Evolutionary conservation across 371 early-diverging fungal genomes (phyloP), one percentile per base, ranked within the genome.

Genomic region (Apophysomyces trapeziformis): DNA sequence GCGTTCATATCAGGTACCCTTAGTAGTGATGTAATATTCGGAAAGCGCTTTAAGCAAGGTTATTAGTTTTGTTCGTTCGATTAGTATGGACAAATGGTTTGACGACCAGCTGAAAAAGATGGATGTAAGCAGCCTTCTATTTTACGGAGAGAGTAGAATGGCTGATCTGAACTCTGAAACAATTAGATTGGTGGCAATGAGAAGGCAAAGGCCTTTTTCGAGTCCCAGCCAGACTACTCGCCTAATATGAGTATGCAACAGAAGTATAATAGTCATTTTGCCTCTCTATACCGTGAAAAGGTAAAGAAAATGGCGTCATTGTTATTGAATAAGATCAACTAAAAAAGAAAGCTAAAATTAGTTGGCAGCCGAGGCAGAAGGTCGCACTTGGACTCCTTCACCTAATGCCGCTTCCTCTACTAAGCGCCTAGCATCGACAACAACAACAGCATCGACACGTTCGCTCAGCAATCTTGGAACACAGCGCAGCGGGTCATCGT

Each of bases 41-140:
- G 21, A 41, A 41, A 21, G 16, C 9, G 54, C 9, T n/a, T 4
- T 26, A 21, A 21, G 21, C n/a, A 5, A 50, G 9, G 62, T 57
- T 38, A 58, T 21, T 72, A 92, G 92, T 78, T 97, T 98, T 87
- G 98, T 99, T 47, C 93, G 99, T 18, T 98, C 99, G 16, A 92
- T 98, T 61, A 92, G 93, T 18, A 99, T 99, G 98, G 99, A 99
- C 79, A 92, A 92, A 71, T 99, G 99, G 99, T 88, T 87, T 45
- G 89, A 93, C n/a, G 94, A 95, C 76, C 98, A 98, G 73, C 78
- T 94, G 57, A 90, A 91, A 71, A 90, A 93, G 66, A 98, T 99
- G 97, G 87, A 95, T 68, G 88, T 86, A 74, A 71, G 66, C 0
- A 66, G 39, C 54, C 50, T 26, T 18, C 12, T 43, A 7, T 26